Percentiles rank a stretch among this genome's conserved stretches.
Conservation (phyloP, 1,284 basidiomycete species). For the Puccinia coronata region DNA sequence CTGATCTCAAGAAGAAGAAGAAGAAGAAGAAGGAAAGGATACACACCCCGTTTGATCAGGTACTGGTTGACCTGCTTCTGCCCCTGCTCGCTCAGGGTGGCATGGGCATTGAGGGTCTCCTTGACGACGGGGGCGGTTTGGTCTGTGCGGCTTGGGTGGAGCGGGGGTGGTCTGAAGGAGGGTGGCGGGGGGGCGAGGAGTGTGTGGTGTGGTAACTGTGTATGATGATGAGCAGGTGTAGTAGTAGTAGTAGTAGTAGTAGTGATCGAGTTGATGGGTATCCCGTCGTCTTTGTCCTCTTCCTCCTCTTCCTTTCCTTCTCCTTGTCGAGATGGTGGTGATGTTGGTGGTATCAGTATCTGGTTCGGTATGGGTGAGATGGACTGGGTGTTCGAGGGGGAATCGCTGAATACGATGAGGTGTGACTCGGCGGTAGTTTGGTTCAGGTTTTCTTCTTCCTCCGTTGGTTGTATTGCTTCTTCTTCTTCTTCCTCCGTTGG, state of each 20-base stretch:
- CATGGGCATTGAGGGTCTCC: constrained; percentile 59
- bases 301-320: too few species aligned
- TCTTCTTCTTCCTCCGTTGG: neutral
- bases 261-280: neutral
- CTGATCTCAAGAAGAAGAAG: too few species aligned
- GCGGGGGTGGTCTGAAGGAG: constrained; percentile 36
- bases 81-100: constrained; percentile 57
- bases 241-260: neutral
- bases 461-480: constrained; percentile 6
- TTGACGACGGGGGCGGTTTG: constrained; percentile 52
- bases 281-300: too few species aligned
- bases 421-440: neutral
- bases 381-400: constrained; percentile 25
- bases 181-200: neutral
- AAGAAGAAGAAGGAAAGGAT: too few species aligned
- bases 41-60: constrained; percentile 56
- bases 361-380: neutral
- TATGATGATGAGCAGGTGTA: too few species aligned
- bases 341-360: neutral
- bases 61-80: constrained; percentile 60
- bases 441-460: constrained; percentile 11
- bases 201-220: neutral
- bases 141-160: constrained; percentile 22
- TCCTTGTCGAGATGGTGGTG: too few species aligned
- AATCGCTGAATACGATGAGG: neutral